Base-by-base conservation (phyloP, 2,329 filamentous ascomycete genomes). In the Tolypocladium ovalisporum region DNA sequence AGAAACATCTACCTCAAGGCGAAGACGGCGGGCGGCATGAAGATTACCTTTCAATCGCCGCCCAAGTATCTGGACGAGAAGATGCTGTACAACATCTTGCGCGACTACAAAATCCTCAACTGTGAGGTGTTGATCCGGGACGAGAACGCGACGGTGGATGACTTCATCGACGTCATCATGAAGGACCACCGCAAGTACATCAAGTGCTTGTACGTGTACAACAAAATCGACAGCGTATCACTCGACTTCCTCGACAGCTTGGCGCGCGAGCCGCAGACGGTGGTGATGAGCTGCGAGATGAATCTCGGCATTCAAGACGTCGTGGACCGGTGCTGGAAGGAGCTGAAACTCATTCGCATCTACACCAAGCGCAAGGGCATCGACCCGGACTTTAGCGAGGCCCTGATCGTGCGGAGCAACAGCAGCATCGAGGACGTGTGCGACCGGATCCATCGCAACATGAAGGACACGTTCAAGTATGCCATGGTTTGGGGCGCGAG, bases 141-240 rank as follows among this genome's bases (percentile, higher is more conserved):
- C 70, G 94, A 99, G 68, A 86, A 95, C 70, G 90, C 88, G 44
- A 97, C 94, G 1, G 91, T 99, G 39, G 94, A 99, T 75, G 93
- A 99, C 74, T 89, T 99, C 72, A 99, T 99, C 76, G 94, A 99
- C 72, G 91, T 97, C 60, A 97, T 99, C 74, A 97, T 97, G 93
- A 96, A 94, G 74, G 90, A 97, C 70, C 94, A 99, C 78, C 81
- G 94, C 69, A 99, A 96, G 73, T 99, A 99, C 79, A 97, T 99
- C 78, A 84, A 80, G 71, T 87, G 90, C 69, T 81, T 99, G 36
- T 99, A 99, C 75, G 93, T 97, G 36, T 99, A 99, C 85, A 99
- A 99, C 87, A 99, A 99, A 77, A 96, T 99, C 75, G 94, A 99
- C 76, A 87, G 85, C 71, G 89, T 99, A 60, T 93, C 88, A 47